These are phyloP conservation scores for Terfezia claveryi DNA, from an alignment of 495 filamentous ascomycete species.

Conservation along the genomic window DNA sequence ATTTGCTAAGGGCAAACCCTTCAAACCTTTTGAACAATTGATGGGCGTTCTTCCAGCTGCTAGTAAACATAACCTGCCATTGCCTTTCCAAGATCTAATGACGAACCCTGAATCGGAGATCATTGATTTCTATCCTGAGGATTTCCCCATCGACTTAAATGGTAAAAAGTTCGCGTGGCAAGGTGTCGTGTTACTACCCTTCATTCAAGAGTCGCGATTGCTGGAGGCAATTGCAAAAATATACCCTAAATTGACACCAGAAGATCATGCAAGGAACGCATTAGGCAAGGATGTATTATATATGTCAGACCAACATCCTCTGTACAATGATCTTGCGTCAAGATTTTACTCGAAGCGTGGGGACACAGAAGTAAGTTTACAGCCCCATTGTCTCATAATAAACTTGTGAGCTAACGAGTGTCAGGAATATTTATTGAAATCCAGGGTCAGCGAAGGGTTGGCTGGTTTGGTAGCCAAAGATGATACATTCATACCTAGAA, in stretches of 20 bases:
- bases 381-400: not conserved
- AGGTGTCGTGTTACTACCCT: conserved; percentile 78
- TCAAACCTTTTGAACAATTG: conserved; percentile 86
- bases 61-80: conserved; percentile 74
- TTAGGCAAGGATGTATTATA: conserved; percentile 61
- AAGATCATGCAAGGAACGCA: conserved; percentile 60
- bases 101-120: conserved; percentile 67
- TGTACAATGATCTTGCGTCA: conserved; percentile 59
- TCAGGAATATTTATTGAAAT: conserved; percentile 42
- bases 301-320: conserved; percentile 53
- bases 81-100: conserved; percentile 75
- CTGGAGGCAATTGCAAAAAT: conserved; percentile 63
- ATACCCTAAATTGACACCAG: conserved; percentile 54
- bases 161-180: conserved; percentile 99
- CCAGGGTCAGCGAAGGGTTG: conserved; percentile 50
- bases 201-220: conserved; percentile 81
- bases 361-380: conserved; percentile 23
- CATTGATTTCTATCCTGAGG: conserved; percentile 89
- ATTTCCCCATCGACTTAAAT: conserved; percentile 82
- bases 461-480: conserved; percentile 65
- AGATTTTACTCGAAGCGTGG: conserved; percentile 86
- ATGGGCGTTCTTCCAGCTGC: conserved; percentile 94
- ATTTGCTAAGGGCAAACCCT: conserved; percentile 72
- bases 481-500: conserved; percentile 53
- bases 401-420: too few species aligned